Base-by-base conservation (phyloP, 1,284 basidiomycete genomes). In the Porodaedalea pini region DNA sequence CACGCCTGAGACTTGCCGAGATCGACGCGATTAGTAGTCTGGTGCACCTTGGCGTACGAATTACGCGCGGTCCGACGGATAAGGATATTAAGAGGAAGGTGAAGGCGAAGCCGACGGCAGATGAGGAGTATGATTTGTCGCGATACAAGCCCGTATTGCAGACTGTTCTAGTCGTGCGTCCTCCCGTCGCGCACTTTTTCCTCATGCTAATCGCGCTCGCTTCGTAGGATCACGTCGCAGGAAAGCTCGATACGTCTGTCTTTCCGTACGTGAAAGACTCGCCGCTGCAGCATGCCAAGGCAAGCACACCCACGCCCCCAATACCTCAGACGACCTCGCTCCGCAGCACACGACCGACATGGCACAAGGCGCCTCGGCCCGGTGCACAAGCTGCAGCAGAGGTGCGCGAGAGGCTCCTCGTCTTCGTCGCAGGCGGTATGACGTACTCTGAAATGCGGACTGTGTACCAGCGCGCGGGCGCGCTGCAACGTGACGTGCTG, bases 381-480 rank as follows among this genome's bases (percentile, higher is more conserved):
- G 77, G 71, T 52, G 76, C 75, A 23, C 69, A 76, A 5, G 71
- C 73, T 52, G 34, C 29, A 17, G 7, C 54, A 2, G 86, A 89
- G 56, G 83, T 78, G 53, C 82, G 86, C 58, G 90, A 94, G 69
- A 79, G 96, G n/a, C 69, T 97, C 21, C 76, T 99, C 51, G 80
- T 98, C 40, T 99, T 98, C 70, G 79, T 98, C 11, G 92, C 92
- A 10, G 97, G 97, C 31, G 97, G 97, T 1, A 89, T 97, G 83
- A 97, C 96, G 1, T 97, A 95, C 70, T 94, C 92, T 0, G 97
- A 99, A 73, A 88, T 97, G 71, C 78, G 96, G 57, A 86, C 93
- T 68, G 88, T 83, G 32, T 99, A 98, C 69, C 78, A 88, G 52
- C 75, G 96, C 6, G 89, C 91, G 3, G 78, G 78, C 51, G 69